Evolutionary conservation across 352 stramenopile species (phyloP).

Genomic region (Pythium rishiriense): DNA sequence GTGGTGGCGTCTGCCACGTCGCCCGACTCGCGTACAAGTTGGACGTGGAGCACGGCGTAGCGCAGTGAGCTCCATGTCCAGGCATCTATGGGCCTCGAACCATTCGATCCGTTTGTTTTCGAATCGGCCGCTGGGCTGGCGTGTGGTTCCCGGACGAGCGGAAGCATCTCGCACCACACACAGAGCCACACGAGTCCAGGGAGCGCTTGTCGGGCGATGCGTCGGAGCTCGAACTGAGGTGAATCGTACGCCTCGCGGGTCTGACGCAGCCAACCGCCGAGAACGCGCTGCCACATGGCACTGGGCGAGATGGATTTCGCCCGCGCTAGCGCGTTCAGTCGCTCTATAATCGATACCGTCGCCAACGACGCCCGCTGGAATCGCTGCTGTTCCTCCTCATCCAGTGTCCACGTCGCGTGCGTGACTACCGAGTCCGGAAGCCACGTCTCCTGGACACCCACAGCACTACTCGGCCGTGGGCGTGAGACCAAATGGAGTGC

Average conservation of each 20-base stretch:
- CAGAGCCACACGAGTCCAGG: slow-evolving; percentile 52
- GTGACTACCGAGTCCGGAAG: slow-evolving; percentile 15
- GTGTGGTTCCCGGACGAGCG: slow-evolving; percentile 19
- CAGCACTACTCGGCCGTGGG: neutral
- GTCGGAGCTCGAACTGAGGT: slow-evolving; percentile 64
- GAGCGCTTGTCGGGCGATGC: slow-evolving; percentile 61
- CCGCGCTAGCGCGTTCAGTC: neutral
- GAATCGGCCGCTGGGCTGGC: neutral
- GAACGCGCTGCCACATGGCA: slow-evolving; percentile 37
- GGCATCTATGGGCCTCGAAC: neutral
- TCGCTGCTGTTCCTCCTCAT: slow-evolving; percentile 23
- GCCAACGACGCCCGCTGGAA: neutral
- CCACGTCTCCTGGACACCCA: neutral
- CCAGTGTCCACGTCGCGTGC: slow-evolving; percentile 40
- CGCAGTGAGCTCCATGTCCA: slow-evolving; percentile 20
- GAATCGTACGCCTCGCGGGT: slow-evolving; percentile 46
- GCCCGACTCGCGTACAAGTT: neutral
- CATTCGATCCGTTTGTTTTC: neutral
- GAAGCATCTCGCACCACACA: slow-evolving; percentile 47
- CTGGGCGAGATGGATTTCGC: neutral
- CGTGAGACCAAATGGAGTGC: slow-evolving; percentile 4
- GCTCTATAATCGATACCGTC: slow-evolving; percentile 5
- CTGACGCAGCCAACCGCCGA: slow-evolving; percentile 43
- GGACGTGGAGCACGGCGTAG: slow-evolving; percentile 8
- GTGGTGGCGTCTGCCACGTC: neutral